Percentiles rank a stretch among this genome's conserved stretches.
Evolutionary conservation across 495 filamentous ascomycete genomes (phyloP).

Genomic region (Viridothelium virens): DNA sequence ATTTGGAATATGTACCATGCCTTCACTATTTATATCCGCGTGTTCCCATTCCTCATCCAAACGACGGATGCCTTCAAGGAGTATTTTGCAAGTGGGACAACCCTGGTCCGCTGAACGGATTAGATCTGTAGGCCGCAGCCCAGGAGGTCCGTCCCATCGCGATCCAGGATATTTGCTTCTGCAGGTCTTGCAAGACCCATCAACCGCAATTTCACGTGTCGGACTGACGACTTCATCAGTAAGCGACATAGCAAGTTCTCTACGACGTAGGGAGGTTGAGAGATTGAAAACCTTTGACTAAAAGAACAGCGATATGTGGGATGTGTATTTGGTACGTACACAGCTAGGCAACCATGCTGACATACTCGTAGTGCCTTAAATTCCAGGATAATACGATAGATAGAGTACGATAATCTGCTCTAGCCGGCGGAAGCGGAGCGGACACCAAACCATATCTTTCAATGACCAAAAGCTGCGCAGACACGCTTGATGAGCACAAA

Average conservation of each 20-base stretch:
- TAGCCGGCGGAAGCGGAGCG: too few relatives aligned
- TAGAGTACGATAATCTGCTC: too few relatives aligned
- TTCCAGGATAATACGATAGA: too few relatives aligned
- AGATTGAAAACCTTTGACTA: too few relatives aligned
- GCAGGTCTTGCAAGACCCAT: neutral
- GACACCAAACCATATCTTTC: too few relatives aligned
- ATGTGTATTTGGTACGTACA: too few relatives aligned
- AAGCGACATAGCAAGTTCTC: neutral
- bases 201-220: neutral
- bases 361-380: too few relatives aligned
- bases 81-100: neutral
- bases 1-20: neutral
- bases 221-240: neutral
- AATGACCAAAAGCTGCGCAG: too few relatives aligned
- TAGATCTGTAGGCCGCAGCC: slow-evolving; percentile 1
- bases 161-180: neutral
- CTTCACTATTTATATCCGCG: neutral
- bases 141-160: slow-evolving; percentile 1
- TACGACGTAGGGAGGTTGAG: too few relatives aligned
- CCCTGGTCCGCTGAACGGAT: neutral
- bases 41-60: neutral
- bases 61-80: neutral
- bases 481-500: too few relatives aligned
- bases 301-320: too few relatives aligned
- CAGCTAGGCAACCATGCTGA: too few relatives aligned